Conservation (phyloP, 2,329 filamentous ascomycete species). For the Monilinia fructicola region DNA sequence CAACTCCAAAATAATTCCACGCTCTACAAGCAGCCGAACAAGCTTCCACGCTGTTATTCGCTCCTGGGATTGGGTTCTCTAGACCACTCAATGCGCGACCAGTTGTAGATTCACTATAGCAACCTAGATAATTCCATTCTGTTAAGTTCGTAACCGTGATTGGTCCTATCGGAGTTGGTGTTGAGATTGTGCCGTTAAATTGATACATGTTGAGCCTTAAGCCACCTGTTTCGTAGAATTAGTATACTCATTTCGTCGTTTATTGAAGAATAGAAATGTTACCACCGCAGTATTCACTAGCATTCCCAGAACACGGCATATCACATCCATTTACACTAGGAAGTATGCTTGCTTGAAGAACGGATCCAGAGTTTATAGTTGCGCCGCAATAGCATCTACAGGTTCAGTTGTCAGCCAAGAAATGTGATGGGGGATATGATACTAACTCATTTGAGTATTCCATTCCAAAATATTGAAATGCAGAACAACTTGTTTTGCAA, state of each 20-base stretch:
- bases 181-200: conserved; percentile 18
- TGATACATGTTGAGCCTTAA: conserved; percentile 25
- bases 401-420: not conserved
- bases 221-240: not conserved
- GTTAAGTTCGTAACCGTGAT: conserved; percentile 27
- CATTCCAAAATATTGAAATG: conserved; percentile 39
- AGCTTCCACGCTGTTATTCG: conserved; percentile 34
- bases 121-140: conserved; percentile 29
- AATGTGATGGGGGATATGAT: no score
- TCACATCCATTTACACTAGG: conserved; percentile 31
- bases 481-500: conserved; percentile 37
- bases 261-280: not conserved
- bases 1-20: conserved; percentile 43
- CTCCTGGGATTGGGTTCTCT: conserved; percentile 19
- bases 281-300: conserved; percentile 41
- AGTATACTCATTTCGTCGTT: not conserved
- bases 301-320: conserved; percentile 37
- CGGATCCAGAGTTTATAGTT: conserved; percentile 27
- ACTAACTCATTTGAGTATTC: conserved; percentile 33
- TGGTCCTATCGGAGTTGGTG: conserved; percentile 23
- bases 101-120: conserved; percentile 29
- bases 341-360: conserved; percentile 21
- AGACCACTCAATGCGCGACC: conserved; percentile 27
- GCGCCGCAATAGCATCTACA: conserved; percentile 36
- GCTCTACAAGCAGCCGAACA: conserved; percentile 36